phyloP scores from a whole-genome alignment of 1,139 yeast species.

The Candida pseudoviswanathii region DNA sequence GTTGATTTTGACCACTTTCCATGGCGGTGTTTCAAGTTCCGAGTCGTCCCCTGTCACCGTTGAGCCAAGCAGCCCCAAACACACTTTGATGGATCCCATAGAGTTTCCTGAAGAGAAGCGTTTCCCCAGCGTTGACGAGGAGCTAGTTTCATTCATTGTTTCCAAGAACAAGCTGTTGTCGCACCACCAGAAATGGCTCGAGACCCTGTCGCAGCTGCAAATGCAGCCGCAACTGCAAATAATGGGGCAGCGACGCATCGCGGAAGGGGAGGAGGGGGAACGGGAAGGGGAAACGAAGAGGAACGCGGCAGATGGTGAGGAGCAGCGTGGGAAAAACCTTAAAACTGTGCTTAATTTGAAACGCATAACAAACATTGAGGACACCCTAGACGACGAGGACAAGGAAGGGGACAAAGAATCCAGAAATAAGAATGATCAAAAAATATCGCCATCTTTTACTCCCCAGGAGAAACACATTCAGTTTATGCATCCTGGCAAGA shows the following conservation, averaged over 20 bases:
- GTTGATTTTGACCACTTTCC: too few species aligned
- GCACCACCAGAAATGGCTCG: slow-evolving; percentile 1
- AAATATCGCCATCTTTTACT: not conserved
- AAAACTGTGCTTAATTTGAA: not conserved
- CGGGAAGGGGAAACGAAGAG: not conserved
- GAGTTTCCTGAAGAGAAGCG: not conserved
- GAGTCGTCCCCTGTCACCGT: not conserved
- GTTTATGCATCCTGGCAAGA: slow-evolving; percentile 3
- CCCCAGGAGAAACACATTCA: not conserved
- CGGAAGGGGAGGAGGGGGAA: not conserved
- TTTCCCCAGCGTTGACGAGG: not conserved
- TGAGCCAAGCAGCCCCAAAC: not conserved
- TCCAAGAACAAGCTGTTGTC: slow-evolving; percentile 6
- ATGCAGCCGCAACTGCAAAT: not conserved
- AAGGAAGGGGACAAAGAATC: not conserved
- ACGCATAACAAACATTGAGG: slow-evolving; percentile 8
- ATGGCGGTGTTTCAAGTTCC: not conserved
- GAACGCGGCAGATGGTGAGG: not conserved
- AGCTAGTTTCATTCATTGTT: slow-evolving; percentile 3
- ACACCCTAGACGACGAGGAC: slow-evolving; percentile 5
- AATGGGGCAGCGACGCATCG: not conserved
- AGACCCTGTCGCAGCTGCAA: not conserved
- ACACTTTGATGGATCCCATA: not conserved
- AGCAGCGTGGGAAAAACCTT: not conserved
- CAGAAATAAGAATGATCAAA: not conserved